A percentile compares a stretch with the other conserved stretches of the same genome.
Conservation (phyloP, 1,284 basidiomycete genomes). For the Afroboletus lepidellus region DNA sequence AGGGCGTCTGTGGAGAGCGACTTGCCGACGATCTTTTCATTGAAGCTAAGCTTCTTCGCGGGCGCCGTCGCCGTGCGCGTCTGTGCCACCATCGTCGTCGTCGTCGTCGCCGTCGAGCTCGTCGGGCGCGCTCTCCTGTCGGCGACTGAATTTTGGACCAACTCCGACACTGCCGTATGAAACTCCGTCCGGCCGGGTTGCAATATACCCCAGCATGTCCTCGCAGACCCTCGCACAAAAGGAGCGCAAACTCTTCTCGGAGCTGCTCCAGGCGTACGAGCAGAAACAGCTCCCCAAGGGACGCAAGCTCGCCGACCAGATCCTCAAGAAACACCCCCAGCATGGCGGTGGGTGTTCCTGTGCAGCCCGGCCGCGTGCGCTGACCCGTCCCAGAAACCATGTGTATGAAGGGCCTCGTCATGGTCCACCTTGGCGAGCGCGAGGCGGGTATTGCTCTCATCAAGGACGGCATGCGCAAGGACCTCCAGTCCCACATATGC, state of each 20-base stretch:
- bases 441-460: slow-evolving; percentile 86
- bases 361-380: slow-evolving; percentile 10
- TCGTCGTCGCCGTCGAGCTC: slow-evolving; percentile 16
- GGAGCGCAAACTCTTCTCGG: slow-evolving; percentile 85
- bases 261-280: slow-evolving; percentile 90
- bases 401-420: slow-evolving; percentile 90
- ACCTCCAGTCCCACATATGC: slow-evolving; percentile 92
- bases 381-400: slow-evolving; percentile 67
- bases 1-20: slow-evolving; percentile 72
- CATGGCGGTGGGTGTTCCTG: slow-evolving; percentile 74
- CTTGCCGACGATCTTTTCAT: slow-evolving; percentile 75
- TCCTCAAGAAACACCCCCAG: slow-evolving; percentile 94
- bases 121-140: slow-evolving; percentile 7
- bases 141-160: slow-evolving; percentile 1
- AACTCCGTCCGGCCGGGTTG: slow-evolving; percentile 1
- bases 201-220: slow-evolving; percentile 16
- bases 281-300: slow-evolving; percentile 88
- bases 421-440: slow-evolving; percentile 82
- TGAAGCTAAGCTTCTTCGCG: slow-evolving; percentile 67
- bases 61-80: slow-evolving; percentile 57
- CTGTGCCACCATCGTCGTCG: slow-evolving; percentile 62
- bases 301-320: slow-evolving; percentile 88
- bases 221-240: slow-evolving; percentile 64
- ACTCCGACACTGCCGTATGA: not conserved
- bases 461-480: slow-evolving; percentile 84